phyloP scores from a whole-genome alignment of 1,284 basidiomycete species.

The Sporisorium sorghi region DNA sequence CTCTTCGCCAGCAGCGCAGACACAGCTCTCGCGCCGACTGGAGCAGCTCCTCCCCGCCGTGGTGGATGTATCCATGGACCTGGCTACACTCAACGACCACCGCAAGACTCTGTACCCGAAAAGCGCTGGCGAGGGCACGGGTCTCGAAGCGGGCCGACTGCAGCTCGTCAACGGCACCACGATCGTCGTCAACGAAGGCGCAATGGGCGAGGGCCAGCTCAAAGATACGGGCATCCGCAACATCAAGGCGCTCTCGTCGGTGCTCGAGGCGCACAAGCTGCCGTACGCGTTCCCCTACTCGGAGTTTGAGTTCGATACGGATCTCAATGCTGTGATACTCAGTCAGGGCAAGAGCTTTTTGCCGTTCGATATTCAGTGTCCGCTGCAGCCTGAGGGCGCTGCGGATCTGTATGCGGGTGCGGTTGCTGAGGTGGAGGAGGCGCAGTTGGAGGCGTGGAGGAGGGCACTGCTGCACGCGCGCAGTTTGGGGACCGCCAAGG shows the following conservation, averaged over 20 bases:
- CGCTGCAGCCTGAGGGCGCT: slow-evolving; percentile 16
- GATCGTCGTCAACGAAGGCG: slow-evolving; percentile 78
- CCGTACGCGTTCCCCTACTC: slow-evolving; percentile 84
- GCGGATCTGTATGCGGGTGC: slow-evolving; percentile 13
- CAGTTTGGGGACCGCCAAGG: slow-evolving; percentile 38
- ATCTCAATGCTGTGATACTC: slow-evolving; percentile 77
- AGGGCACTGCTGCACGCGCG: slow-evolving; percentile 33
- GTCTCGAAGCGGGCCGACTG: slow-evolving; percentile 79
- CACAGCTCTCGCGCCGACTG: slow-evolving; percentile 73
- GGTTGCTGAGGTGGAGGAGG: slow-evolving; percentile 19
- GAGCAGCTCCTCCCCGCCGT: slow-evolving; percentile 73
- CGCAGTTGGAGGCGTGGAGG: slow-evolving; percentile 30
- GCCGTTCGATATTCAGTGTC: slow-evolving; percentile 64
- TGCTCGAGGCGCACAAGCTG: slow-evolving; percentile 78
- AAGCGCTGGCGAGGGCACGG: slow-evolving; percentile 78
- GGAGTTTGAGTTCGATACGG: slow-evolving; percentile 79
- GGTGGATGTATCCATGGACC: slow-evolving; percentile 72
- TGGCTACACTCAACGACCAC: slow-evolving; percentile 73
- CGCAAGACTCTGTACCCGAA: slow-evolving; percentile 68
- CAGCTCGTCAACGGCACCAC: slow-evolving; percentile 78
- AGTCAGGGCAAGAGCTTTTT: slow-evolving; percentile 74
- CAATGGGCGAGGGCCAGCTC: slow-evolving; percentile 77
- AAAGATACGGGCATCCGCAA: slow-evolving; percentile 78
- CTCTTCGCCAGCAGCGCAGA: slow-evolving; percentile 74
- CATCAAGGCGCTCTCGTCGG: slow-evolving; percentile 77